Evolutionary conservation across 2,329 filamentous ascomycete genomes (phyloP), one percentile per base, ranked within the genome.

Genomic region (Exophiala spinifera): DNA sequence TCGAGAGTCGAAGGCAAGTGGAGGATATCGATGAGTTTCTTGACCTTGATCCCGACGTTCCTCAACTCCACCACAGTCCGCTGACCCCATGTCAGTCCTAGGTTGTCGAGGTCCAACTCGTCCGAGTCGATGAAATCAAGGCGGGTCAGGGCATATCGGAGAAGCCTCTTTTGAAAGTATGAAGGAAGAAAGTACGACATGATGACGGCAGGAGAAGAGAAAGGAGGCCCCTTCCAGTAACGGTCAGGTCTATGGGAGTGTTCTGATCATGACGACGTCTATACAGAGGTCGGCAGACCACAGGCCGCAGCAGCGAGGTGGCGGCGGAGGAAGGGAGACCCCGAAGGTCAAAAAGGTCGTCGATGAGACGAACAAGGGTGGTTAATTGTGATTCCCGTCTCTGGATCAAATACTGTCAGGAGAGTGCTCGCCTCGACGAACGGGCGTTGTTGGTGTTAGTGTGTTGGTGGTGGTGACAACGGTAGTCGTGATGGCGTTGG

Each of bases 101-200:
- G 75, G 63, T 90, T 89, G 61, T 94, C 90, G 58, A 94, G 80
- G 66, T 96, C 88, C 62, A 96, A 76, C 11, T 88, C 86, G 67
- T 95, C 87, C 53, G 89, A 88, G 66, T 97, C 94, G 56, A 99
- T 82, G 51, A 96, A 79, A 64, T 95, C 91, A 55, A 96, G 79
- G 54, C 86, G 85, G 20, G 87, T 87, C 39, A 99, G 77, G 46
- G 86, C 89, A 76, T 94, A 96, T 63, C 89, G 86, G 61, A 97
- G 81, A 65, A 97, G 80, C 70, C 87, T 85, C 80, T 94, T 95
- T 74, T 91, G 89, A 78, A 95, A 76, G 63, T 78, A 89, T 63
- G 83, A 88, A 60, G 90, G 85, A 66, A 94, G 81, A 69, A 89
- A 84, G 68, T 81, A 85, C 50, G 86, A 84, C 88, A 91, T 91